phyloP scores from a whole-genome alignment of 2,329 filamentous ascomycete species.

The Rhexocercosporidium sp. region DNA sequence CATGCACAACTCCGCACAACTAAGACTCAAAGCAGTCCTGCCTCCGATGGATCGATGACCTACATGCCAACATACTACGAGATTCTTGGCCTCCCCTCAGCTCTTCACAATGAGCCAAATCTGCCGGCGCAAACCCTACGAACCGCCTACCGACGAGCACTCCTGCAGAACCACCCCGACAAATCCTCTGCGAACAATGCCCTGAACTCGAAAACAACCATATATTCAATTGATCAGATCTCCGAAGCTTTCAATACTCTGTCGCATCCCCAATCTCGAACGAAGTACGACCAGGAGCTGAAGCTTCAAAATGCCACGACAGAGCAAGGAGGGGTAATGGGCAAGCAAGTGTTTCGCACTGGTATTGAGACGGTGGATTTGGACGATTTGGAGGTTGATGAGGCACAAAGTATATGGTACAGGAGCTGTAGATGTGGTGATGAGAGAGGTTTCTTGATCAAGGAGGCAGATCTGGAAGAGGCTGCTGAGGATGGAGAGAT shows the following conservation, averaged over 20 bases:
- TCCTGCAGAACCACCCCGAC: slow-evolving; percentile 67
- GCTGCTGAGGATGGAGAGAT: slow-evolving; percentile 63
- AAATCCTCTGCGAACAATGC: slow-evolving; percentile 31
- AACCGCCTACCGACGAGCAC: slow-evolving; percentile 66
- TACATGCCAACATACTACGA: slow-evolving; percentile 60
- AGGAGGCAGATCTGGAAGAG: slow-evolving; percentile 64
- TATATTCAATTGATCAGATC: slow-evolving; percentile 67
- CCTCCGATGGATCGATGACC: slow-evolving; percentile 36
- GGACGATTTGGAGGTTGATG: slow-evolving; percentile 65
- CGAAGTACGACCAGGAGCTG: slow-evolving; percentile 59
- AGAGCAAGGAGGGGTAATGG: slow-evolving; percentile 22
- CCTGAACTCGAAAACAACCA: slow-evolving; percentile 20
- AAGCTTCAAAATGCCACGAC: slow-evolving; percentile 39
- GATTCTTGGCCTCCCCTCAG: slow-evolving; percentile 60
- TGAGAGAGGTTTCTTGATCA: slow-evolving; percentile 61
- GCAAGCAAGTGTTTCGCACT: slow-evolving; percentile 52
- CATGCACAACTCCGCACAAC: neutral
- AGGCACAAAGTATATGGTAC: slow-evolving; percentile 54
- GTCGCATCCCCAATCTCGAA: slow-evolving; percentile 54
- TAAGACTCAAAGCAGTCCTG: neutral
- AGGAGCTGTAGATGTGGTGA: slow-evolving; percentile 69
- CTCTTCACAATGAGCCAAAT: slow-evolving; percentile 51
- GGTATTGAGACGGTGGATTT: slow-evolving; percentile 69
- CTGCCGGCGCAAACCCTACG: slow-evolving; percentile 58
- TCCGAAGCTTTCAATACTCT: slow-evolving; percentile 62